A percentile compares a stretch with the other conserved stretches of the same genome.
These are phyloP conservation scores for Tephrocybe sp. DNA, from an alignment of 768 basidiomycete genomes.

Conservation along the genomic window DNA sequence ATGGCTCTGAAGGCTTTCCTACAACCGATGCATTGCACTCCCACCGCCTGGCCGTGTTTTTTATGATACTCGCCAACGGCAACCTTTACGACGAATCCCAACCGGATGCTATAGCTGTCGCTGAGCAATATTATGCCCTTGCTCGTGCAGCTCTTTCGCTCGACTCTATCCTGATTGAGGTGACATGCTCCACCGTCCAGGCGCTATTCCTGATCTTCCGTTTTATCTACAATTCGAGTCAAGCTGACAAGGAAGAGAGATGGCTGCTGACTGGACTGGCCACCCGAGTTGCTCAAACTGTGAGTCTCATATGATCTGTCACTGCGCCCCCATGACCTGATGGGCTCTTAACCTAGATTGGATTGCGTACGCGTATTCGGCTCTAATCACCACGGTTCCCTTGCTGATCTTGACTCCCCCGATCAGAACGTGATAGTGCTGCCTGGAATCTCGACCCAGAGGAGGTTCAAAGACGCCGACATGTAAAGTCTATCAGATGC, in stretches of 20 bases:
- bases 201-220: conserved; percentile 44
- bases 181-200: conserved; percentile 47
- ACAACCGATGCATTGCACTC: conserved; percentile 38
- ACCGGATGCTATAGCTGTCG: conserved; percentile 27
- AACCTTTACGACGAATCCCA: conserved; percentile 39
- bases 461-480: conserved; percentile 47
- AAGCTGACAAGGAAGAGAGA: conserved; percentile 41
- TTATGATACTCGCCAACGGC: conserved; percentile 50
- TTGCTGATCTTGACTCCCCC: not conserved
- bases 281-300: conserved; percentile 42
- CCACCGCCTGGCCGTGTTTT: conserved; percentile 52
- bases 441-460: conserved; percentile 44
- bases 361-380: conserved; percentile 41
- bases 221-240: conserved; percentile 42
- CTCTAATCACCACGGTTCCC: not conserved
- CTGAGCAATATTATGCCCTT: conserved; percentile 47
- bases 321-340: conserved; percentile 1
- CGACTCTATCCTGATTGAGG: conserved; percentile 43
- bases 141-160: conserved; percentile 48
- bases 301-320: conserved; percentile 24
- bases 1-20: conserved; percentile 30
- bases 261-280: conserved; percentile 51
- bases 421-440: conserved; percentile 49
- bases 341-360: conserved; percentile 34
- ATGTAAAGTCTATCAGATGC: conserved; percentile 17